Percentiles rank a stretch among this genome's conserved stretches.
Conservation (phyloP, 1,284 basidiomycete species). For the Irpex sp. region DNA sequence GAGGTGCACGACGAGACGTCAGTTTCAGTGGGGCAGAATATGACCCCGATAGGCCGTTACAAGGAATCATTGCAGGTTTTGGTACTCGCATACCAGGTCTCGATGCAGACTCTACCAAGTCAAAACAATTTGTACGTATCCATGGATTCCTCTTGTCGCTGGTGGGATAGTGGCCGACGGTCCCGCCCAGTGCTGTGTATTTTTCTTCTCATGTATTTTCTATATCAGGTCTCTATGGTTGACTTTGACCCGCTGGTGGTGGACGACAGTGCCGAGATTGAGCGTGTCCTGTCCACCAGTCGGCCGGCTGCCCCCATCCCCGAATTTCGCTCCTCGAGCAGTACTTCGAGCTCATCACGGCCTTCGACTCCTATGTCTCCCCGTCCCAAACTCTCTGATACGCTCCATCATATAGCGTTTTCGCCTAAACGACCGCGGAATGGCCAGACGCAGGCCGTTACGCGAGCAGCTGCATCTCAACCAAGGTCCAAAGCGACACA, state of each 20-base stretch:
- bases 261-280: conserved; percentile 60
- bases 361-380: conserved; percentile 25
- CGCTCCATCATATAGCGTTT: conserved; percentile 60
- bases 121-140: conserved; percentile 41
- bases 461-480: conserved; percentile 16
- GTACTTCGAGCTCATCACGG: conserved; percentile 41
- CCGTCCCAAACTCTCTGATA: conserved; percentile 63
- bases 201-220: background rate
- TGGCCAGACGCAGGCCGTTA: conserved; percentile 30
- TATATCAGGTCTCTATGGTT: conserved; percentile 16
- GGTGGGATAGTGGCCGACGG: background rate
- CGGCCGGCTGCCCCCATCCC: conserved; percentile 28
- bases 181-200: background rate
- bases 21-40: conserved; percentile 78
- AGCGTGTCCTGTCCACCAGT: conserved; percentile 55
- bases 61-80: conserved; percentile 65
- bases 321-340: conserved; percentile 41
- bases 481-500: conserved; percentile 4
- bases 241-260: conserved; percentile 52
- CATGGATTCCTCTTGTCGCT: conserved; percentile 9
- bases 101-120: conserved; percentile 46
- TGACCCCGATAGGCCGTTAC: conserved; percentile 80
- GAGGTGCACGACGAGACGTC: conserved; percentile 45
- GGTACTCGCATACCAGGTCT: conserved; percentile 47
- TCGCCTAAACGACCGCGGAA: conserved; percentile 68